Evolutionary conservation across 768 basidiomycete species (phyloP), one percentile per base, ranked within the genome.

Genomic region (Pleurotus pulmonarius): DNA sequence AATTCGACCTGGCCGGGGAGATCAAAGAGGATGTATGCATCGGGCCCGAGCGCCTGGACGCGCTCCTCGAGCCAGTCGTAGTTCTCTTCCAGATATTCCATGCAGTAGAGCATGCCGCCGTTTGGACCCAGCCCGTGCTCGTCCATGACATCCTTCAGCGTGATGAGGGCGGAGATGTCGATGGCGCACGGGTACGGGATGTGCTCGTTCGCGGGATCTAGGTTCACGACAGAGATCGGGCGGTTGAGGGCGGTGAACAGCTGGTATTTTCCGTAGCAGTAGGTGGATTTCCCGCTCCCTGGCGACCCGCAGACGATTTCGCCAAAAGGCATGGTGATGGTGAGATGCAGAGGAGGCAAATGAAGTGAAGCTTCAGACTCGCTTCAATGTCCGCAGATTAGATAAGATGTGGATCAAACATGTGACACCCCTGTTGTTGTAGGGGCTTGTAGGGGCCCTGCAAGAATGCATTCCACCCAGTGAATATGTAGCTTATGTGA

Each of bases 1-100:
- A 99, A 75, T 70, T 99, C 97, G 51, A 98, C 97, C 74, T 99
- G 97, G 1, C 97, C 97, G 0, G 97, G 94, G 4, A 97, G 81
- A 69, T 99, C 97, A 69, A 99, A 97, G 37, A 99, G 76, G 39
- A 98, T 82, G 70, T 96, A 98, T 20, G 85, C 85, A 60, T 92
- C 90, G 24, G 76, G 73, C 15, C 84, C 88, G 18, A 89, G 74
- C 63, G 81, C 85, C 53, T 73, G 75, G 63, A 94, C 68, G 38
- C 81, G 74, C 54, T 80, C 82, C 69, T 91, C 83, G 8, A 96
- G 77, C 87, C 90, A 90, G 69, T 98, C 97, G 60, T 86, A 85
- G 69, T 98, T 98, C n/a, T 79, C 85, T 64, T 98, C 95, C 8
- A 99, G 81, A 65, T 98, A 97, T 66, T 98, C 95, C 82, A 97